These are phyloP conservation scores for Claviceps maximensis DNA, from an alignment of 2,329 filamentous ascomycete species.

Conservation along the genomic window DNA sequence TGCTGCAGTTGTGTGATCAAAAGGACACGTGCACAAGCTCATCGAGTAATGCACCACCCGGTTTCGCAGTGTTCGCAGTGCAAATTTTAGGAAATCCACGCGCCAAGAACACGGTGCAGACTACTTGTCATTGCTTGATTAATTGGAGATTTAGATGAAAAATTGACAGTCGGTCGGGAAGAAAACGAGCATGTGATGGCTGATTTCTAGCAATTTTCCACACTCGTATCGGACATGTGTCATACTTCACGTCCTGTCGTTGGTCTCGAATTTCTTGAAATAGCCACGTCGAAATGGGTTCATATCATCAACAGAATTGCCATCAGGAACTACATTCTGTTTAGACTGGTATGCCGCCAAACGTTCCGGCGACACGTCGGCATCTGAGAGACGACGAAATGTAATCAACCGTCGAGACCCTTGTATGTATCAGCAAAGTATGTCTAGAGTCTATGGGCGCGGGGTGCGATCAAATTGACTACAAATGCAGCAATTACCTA, in stretches of 20 bases:
- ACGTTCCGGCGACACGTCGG: constrained; percentile 32
- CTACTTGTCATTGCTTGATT: neutral
- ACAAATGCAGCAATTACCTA: constrained; percentile 23
- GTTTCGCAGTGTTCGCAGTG: neutral
- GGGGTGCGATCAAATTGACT: neutral
- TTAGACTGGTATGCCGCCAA: constrained; percentile 23
- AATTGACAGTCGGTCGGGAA: neutral
- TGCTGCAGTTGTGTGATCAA: neutral
- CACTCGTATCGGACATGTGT: neutral
- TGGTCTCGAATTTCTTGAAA: constrained; percentile 37
- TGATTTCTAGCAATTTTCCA: neutral
- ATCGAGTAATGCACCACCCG: neutral
- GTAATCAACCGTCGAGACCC: constrained; percentile 84
- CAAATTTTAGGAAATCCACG: neutral
- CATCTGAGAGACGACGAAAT: constrained; percentile 58
- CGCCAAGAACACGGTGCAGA: neutral
- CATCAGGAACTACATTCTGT: constrained; percentile 19
- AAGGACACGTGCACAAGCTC: neutral
- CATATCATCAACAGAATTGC: constrained; percentile 43
- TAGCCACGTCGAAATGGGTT: constrained; percentile 48
- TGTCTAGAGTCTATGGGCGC: neutral
- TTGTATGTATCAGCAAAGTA: neutral
- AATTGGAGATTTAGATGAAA: neutral
- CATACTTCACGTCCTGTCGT: neutral
- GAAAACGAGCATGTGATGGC: neutral